These are phyloP conservation scores for Rhynchosporium agropyri DNA, from an alignment of 2,329 filamentous ascomycete species.

Conservation along the genomic window DNA sequence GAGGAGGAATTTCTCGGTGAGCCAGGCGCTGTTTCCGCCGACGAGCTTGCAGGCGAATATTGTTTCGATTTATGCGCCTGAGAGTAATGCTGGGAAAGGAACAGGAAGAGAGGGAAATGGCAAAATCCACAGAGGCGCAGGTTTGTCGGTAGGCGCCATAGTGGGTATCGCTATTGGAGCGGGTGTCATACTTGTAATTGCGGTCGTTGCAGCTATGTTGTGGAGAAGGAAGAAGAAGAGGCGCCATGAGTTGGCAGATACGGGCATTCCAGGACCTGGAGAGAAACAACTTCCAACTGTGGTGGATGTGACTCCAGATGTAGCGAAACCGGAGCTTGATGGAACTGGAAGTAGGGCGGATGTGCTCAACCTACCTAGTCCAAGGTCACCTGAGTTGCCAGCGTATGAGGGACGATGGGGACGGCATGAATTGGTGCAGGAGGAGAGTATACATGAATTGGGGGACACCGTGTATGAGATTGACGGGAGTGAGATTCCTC, in stretches of 20 bases:
- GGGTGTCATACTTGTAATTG: neutral
- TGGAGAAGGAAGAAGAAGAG: neutral
- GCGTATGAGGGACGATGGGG: constrained; percentile 15
- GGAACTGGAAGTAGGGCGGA: neutral
- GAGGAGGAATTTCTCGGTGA: constrained; percentile 43
- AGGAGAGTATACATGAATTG: constrained; percentile 17
- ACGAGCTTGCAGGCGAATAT: neutral
- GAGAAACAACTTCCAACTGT: neutral
- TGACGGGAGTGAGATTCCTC: neutral
- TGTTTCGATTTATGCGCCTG: neutral
- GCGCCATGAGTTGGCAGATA: constrained; percentile 10
- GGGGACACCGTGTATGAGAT: constrained; percentile 5
- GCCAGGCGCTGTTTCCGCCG: constrained; percentile 21
- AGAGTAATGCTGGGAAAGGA: neutral
- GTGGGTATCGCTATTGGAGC: constrained; percentile 2
- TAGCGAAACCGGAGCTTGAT: neutral
- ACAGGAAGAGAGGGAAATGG: neutral
- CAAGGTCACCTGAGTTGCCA: constrained; percentile 7
- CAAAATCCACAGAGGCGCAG: neutral
- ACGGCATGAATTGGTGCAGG: constrained; percentile 18
- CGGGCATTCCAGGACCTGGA: neutral
- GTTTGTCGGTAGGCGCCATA: neutral
- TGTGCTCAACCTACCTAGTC: neutral
- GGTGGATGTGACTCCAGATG: constrained; percentile 5
- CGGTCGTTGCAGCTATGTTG: neutral